phyloP scores from a whole-genome alignment of 2,329 filamentous ascomycete genomes.

The Raffaelea albimanens region DNA sequence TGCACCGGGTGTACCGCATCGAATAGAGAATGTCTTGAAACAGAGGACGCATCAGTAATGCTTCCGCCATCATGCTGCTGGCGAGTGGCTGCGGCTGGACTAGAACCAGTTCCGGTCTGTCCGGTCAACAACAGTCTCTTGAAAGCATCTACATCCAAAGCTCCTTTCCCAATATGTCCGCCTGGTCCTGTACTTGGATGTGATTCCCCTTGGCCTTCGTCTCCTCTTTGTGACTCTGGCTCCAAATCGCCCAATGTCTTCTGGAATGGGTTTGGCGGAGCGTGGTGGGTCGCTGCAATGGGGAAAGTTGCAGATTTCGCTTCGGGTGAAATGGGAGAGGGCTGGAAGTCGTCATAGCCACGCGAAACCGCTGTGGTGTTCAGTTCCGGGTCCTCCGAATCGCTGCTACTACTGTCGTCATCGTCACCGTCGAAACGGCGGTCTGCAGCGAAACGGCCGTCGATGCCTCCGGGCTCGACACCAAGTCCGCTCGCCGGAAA shows the following conservation, averaged over 20 bases:
- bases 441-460: background rate
- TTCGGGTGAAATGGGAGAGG: background rate
- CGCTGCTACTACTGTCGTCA: conserved; percentile 17
- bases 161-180: conserved; percentile 29
- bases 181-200: conserved; percentile 15
- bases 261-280: conserved; percentile 45
- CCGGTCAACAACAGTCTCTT: conserved; percentile 68
- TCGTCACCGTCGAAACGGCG: conserved; percentile 9
- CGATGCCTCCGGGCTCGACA: background rate
- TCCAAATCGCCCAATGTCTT: conserved; percentile 45
- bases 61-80: conserved; percentile 31
- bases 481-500: conserved; percentile 19
- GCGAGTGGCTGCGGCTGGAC: conserved; percentile 17
- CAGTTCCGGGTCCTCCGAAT: conserved; percentile 18
- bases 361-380: conserved; percentile 23
- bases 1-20: conserved; percentile 26
- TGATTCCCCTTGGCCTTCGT: conserved; percentile 16
- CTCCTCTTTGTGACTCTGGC: conserved; percentile 15
- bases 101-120: conserved; percentile 34
- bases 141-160: conserved; percentile 71
- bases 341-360: background rate
- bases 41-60: conserved; percentile 48
- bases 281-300: conserved; percentile 13
- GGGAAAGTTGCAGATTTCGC: conserved; percentile 14
- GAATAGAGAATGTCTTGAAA: conserved; percentile 49